These are phyloP conservation scores for Telopea speciosissima DNA, from an alignment of 177 flowering plant species.

Conservation along the genomic window DNA sequence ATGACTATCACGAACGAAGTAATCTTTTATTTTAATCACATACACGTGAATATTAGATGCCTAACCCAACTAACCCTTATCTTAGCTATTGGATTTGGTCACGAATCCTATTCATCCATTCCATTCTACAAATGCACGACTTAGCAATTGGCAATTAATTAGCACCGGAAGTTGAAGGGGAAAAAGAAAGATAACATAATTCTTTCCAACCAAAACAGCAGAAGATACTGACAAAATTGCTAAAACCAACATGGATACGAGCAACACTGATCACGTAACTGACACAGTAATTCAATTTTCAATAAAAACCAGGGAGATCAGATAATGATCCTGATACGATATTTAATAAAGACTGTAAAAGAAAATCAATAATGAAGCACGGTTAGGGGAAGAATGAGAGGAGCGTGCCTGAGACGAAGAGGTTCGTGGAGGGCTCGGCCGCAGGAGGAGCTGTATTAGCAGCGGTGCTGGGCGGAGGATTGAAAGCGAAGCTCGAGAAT, in stretches of 20 bases:
- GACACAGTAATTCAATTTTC: background rate
- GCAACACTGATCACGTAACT: background rate
- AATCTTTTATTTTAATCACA: too few relatives aligned
- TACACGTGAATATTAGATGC: too few relatives aligned
- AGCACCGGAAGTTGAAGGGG: background rate
- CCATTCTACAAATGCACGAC: too few relatives aligned
- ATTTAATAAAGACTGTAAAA: too few relatives aligned
- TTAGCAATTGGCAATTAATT: background rate
- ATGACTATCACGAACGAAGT: too few relatives aligned
- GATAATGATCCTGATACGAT: background rate
- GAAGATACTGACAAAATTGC: too few relatives aligned
- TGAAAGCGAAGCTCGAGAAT: slow-evolving; percentile 39
- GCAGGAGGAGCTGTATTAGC: slow-evolving; percentile 26
- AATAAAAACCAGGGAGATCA: background rate
- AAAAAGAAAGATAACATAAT: background rate
- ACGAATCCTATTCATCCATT: too few relatives aligned
- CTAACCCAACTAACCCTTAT: too few relatives aligned
- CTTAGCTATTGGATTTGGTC: too few relatives aligned
- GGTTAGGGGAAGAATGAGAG: slow-evolving; percentile 1
- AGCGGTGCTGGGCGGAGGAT: slow-evolving; percentile 31
- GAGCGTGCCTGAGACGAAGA: slow-evolving; percentile 60
- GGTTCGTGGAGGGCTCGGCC: slow-evolving; percentile 70
- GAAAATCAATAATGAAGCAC: background rate
- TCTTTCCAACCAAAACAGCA: background rate
- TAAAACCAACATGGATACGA: background rate